A percentile compares a stretch with the other conserved stretches of the same genome.
Conservation (phyloP, 106 monocot species). For the Acorus gramineus region DNA sequence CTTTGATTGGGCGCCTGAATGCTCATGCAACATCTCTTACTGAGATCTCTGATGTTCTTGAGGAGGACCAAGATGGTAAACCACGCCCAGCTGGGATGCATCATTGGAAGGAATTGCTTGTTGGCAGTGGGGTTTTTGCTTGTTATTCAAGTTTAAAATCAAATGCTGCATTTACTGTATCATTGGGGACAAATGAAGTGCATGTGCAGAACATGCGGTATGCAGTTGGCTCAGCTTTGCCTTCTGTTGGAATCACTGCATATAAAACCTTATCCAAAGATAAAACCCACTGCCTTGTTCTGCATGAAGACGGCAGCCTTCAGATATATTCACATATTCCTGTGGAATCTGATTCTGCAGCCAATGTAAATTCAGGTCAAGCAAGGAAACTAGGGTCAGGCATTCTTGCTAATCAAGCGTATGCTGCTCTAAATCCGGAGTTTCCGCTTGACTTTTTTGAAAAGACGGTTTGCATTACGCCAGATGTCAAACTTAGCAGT, state of each 20-base stretch:
- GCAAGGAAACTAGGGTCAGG: constrained; percentile 72
- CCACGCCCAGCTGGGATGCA: constrained; percentile 58
- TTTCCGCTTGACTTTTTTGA: constrained; percentile 99
- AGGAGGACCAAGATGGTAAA: constrained; percentile 70
- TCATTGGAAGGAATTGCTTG: constrained; percentile 81
- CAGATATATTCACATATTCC: constrained; percentile 70
- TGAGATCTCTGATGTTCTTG: constrained; percentile 59
- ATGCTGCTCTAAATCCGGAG: constrained; percentile 59
- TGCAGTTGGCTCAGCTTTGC: constrained; percentile 52
- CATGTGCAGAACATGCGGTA: constrained; percentile 76
- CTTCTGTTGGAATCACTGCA: constrained; percentile 77
- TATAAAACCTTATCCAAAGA: constrained; percentile 94
- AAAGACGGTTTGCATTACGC: constrained; percentile 81
- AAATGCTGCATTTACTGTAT: constrained; percentile 56
- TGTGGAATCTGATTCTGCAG: constrained; percentile 25
- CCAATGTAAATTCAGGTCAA: constrained; percentile 37
- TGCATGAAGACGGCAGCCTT: constrained; percentile 93
- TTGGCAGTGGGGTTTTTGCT: constrained; percentile 65
- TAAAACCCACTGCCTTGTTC: constrained; percentile 69
- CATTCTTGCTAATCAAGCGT: constrained; percentile 65
- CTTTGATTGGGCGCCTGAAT: constrained; percentile 71
- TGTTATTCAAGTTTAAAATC: constrained; percentile 63
- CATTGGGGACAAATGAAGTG: constrained; percentile 37
- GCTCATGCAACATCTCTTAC: constrained; percentile 32
- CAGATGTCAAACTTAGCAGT: constrained; percentile 63